Conservation (phyloP, 1,139 yeast species). For the Diutina ranongensis region DNA sequence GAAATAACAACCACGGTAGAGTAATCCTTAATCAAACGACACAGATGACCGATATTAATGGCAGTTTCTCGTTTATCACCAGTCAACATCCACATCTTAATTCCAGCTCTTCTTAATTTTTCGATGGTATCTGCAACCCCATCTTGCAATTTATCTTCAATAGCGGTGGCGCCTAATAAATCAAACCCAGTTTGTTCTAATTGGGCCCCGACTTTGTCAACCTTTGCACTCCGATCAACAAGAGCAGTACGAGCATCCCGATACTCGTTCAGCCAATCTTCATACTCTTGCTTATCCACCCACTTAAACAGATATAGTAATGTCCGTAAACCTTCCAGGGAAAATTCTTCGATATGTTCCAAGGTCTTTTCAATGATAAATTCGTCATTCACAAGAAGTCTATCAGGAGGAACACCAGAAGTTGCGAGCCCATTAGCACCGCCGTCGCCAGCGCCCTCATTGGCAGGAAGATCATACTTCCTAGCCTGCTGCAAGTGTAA, state of each 20-base stretch:
- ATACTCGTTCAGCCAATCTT: constrained; percentile 55
- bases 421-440: not conserved
- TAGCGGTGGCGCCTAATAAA: constrained; percentile 87
- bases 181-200: constrained; percentile 52
- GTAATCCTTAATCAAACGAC: constrained; percentile 85
- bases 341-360: constrained; percentile 85
- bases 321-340: constrained; percentile 90
- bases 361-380: constrained; percentile 73
- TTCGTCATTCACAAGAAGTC: constrained; percentile 59
- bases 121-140: constrained; percentile 95
- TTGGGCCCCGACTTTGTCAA: constrained; percentile 62
- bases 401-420: constrained; percentile 44
- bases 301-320: constrained; percentile 72
- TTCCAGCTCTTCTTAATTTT: constrained; percentile 84
- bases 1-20: constrained; percentile 77
- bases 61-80: constrained; percentile 98
- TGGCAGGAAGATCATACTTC: constrained; percentile 33
- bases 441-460: not conserved
- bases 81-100: constrained; percentile 94
- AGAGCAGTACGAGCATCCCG: constrained; percentile 70
- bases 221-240: constrained; percentile 48
- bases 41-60: constrained; percentile 90
- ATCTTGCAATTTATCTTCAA: constrained; percentile 90
- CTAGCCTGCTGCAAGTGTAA: constrained; percentile 50
- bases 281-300: constrained; percentile 49